Percentiles rank a stretch among this genome's conserved stretches.
Conservation (phyloP, 1,139 yeast species). For the Entelexis paramagnoliae region DNA sequence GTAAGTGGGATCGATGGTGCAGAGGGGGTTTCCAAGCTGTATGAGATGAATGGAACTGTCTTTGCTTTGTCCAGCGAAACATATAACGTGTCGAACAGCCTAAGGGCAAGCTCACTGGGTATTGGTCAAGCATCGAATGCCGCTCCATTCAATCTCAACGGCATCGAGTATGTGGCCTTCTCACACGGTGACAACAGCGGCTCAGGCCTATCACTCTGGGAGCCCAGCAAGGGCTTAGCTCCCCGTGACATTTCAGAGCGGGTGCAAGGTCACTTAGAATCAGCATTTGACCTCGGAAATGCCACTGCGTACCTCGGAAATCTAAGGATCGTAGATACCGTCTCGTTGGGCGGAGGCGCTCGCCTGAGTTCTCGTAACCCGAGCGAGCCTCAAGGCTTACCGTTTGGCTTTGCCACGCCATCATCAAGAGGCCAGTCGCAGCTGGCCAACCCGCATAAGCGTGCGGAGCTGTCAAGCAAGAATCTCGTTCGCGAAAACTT, state of each 20-base stretch:
- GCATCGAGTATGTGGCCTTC: conserved; percentile 34
- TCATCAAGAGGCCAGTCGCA: background rate
- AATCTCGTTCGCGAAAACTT: background rate
- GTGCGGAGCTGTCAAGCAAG: background rate
- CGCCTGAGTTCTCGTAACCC: background rate
- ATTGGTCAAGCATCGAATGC: conserved; percentile 16
- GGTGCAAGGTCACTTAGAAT: conserved; percentile 13
- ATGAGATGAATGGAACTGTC: conserved; percentile 2
- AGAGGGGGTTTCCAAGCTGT: conserved; percentile 10
- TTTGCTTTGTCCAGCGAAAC: conserved; percentile 11
- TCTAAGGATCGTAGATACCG: conserved; percentile 20
- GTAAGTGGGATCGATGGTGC: background rate
- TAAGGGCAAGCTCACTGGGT: conserved; percentile 19
- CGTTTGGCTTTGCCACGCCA: background rate
- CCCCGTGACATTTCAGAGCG: background rate
- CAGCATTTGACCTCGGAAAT: conserved; percentile 3
- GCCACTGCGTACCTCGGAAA: conserved; percentile 24
- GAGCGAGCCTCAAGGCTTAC: background rate
- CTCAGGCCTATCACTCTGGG: conserved; percentile 3
- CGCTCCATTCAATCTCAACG: conserved; percentile 26
- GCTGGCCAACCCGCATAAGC: background rate
- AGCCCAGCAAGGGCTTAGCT: background rate
- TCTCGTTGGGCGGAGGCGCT: conserved; percentile 1
- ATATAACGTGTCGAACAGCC: conserved; percentile 2
- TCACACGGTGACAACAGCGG: conserved; percentile 25